A percentile compares a stretch with the other conserved stretches of the same genome.
Evolutionary conservation across 2,329 filamentous ascomycete species (phyloP).

Genomic region (Scedosporium boydii): DNA sequence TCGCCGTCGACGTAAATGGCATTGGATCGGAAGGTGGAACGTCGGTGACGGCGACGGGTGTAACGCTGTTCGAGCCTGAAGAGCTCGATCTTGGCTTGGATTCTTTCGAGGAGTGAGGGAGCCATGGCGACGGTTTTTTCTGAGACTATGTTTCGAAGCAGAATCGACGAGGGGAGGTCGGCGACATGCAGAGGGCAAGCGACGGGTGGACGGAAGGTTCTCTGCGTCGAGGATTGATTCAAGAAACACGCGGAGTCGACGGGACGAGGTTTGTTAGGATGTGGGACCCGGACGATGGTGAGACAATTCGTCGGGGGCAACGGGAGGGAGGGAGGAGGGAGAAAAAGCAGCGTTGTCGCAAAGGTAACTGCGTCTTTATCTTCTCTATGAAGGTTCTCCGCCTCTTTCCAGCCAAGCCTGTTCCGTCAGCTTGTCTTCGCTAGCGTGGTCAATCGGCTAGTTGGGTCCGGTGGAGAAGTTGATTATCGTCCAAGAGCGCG

Average conservation of each 20-base stretch:
- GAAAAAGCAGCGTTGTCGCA: background rate
- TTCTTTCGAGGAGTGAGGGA: constrained; percentile 45
- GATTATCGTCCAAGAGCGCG: background rate
- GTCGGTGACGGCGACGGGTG: constrained; percentile 75
- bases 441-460: background rate
- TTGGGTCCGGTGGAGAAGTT: background rate
- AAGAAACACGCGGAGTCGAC: too few species aligned
- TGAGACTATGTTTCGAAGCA: background rate
- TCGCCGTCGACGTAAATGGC: constrained; percentile 92
- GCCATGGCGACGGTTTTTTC: constrained; percentile 28
- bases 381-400: background rate
- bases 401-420: background rate
- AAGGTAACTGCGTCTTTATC: background rate
- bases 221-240: too few species aligned
- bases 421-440: background rate
- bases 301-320: background rate
- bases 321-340: background rate
- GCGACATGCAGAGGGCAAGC: too few species aligned
- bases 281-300: background rate
- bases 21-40: constrained; percentile 80
- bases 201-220: too few species aligned
- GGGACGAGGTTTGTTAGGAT: background rate
- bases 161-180: background rate
- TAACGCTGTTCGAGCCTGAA: constrained; percentile 94
- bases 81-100: constrained; percentile 70